Base-by-base conservation (phyloP, 345 rosid species). In the Gossypium thurberi region DNA sequence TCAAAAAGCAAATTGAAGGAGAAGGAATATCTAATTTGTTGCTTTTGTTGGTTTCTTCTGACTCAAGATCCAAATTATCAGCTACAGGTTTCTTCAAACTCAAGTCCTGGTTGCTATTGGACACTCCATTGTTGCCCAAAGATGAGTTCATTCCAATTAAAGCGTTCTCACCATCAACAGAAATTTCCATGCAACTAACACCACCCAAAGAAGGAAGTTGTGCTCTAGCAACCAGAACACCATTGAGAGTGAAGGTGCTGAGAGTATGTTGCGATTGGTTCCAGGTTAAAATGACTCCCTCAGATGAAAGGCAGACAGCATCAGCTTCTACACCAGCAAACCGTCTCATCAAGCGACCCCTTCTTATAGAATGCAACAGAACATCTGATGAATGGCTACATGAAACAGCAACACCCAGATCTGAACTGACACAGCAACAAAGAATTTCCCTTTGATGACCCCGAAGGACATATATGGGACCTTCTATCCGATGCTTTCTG, bases 401-500 rank as follows among this genome's bases (percentile, higher is more conserved):
- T 4, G 99, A 95, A 71, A 88, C 94, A 69, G 85, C 87, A 55
- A 95, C 78, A 72, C 99, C 98, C 44, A 88, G 87, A 82, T 91
- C 97, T 37, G 98, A 91, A 82, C 88, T 95, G 72, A 92, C 87
- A 73, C 94, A 91, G 78, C 98, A 92, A 78, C 85, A 84, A 43
- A 85, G 78, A 79, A 95, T 76, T 75, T 92, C 97, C 70, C 81
- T 77, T 61, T 74, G 89, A 56, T 95, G 98, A 44, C 99, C 98
- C 60, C 96, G 92, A 21, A 95, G 91, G 74, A 91, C 96, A 78
- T 95, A 98, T 73, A 93, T 74, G 10, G 98, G 98, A 76, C 99
- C 99, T 85, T 95, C 98, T 75, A 95, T 81, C 26, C 85, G 87
- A 53, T 73, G 83, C 67, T 79, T 87, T 80, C 91, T 84, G 77